Evolutionary conservation across 2,329 filamentous ascomycete genomes (phyloP).

Genomic region (Sporothrix phasma): DNA sequence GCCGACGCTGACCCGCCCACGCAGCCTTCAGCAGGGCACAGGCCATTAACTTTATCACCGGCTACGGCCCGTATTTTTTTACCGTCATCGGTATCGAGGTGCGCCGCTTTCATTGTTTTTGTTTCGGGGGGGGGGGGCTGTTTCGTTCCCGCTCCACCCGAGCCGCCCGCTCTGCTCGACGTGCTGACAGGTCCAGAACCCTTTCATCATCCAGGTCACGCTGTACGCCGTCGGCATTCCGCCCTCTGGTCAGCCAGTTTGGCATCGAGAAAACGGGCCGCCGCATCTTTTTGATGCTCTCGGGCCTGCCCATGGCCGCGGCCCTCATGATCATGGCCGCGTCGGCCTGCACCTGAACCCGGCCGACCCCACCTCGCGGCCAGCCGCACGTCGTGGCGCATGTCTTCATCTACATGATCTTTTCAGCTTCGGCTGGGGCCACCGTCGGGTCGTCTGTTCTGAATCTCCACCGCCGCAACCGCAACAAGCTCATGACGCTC

Average conservation of each 20-base stretch:
- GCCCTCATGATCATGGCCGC: constrained; percentile 2
- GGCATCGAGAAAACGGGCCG: constrained; percentile 1
- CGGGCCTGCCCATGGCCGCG: neutral
- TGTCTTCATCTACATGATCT: constrained; percentile 1
- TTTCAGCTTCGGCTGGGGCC: neutral
- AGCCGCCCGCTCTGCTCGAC: too few species aligned
- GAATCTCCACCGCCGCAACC: neutral
- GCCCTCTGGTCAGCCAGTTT: neutral
- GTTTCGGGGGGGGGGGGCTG: too few species aligned
- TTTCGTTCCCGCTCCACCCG: too few species aligned
- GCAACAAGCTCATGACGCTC: constrained; percentile 1
- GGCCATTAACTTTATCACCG: constrained; percentile 1
- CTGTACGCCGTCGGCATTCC: neutral
- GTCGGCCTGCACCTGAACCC: neutral
- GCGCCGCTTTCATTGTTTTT: too few species aligned
- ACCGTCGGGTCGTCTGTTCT: neutral
- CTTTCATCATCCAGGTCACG: constrained; percentile 1
- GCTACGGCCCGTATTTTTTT: neutral
- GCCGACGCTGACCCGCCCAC: too few species aligned
- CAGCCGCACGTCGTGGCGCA: neutral
- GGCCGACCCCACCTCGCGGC: neutral
- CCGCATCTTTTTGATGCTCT: neutral
- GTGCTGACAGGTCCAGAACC: too few species aligned
- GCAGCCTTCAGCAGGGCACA: neutral
- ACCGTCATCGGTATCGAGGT: constrained; percentile 3